Conservation (phyloP, 73 alveolate species). For the Paramecium tetraurelia region DNA sequence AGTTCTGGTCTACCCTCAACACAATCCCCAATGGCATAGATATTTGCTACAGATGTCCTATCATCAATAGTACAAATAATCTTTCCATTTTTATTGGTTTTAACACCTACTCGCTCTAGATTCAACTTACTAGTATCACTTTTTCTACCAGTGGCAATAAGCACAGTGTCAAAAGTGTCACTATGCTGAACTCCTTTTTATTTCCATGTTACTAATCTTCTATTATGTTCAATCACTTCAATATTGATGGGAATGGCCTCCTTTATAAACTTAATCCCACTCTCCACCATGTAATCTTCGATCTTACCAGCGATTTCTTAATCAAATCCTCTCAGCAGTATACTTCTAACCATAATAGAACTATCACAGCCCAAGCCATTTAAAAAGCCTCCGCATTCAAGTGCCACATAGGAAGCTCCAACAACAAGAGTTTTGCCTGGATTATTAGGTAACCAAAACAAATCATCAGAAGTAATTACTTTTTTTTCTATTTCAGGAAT, state of each 20-base stretch:
- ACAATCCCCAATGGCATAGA: slow-evolving; percentile 97
- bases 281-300: background rate
- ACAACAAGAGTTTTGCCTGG: slow-evolving; percentile 98
- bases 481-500: slow-evolving; percentile 53
- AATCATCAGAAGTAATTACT: slow-evolving; percentile 91
- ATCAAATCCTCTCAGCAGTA: background rate
- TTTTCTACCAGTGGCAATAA: slow-evolving; percentile 94
- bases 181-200: slow-evolving; percentile 66
- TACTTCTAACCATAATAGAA: background rate
- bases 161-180: slow-evolving; percentile 90
- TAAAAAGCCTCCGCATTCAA: slow-evolving; percentile 98
- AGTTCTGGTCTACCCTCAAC: slow-evolving; percentile 94
- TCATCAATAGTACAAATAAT: slow-evolving; percentile 83
- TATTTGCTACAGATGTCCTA: slow-evolving; percentile 85
- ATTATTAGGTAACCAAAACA: slow-evolving; percentile 85
- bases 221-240: slow-evolving; percentile 72
- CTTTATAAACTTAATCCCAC: slow-evolving; percentile 70
- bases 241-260: slow-evolving; percentile 84
- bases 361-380: slow-evolving; percentile 86
- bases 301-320: background rate
- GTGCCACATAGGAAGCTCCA: slow-evolving; percentile 99
- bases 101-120: slow-evolving; percentile 84
- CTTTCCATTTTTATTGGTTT: slow-evolving; percentile 79
- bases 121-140: slow-evolving; percentile 86
- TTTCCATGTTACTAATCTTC: slow-evolving; percentile 66